Evolutionary conservation across 2,329 filamentous ascomycete species (phyloP), one percentile per base, ranked within the genome.

Genomic region (Ophiosphaerella herpotricha): DNA sequence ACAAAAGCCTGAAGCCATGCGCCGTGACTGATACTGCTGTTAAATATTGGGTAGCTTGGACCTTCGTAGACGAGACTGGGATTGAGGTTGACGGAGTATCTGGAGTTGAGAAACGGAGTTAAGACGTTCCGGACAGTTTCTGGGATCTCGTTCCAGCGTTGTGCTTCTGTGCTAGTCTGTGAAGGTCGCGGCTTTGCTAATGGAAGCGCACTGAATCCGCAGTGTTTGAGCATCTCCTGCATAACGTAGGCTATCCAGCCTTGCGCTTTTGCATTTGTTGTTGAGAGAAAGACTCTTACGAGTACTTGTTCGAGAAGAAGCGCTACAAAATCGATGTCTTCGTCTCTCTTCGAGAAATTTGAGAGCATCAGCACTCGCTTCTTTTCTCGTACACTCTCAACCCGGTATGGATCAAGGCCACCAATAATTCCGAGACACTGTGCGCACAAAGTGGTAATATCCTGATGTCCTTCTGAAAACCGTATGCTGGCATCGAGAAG

Each of bases 231-330:
- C 35, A 97, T 81, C 63, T 96, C 88, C 72, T 99, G 94, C 86
- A 99, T 97, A 2, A 88, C 90, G 73, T 89, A 99, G 1, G 93
- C 93, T 14, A 99, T 80, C 67, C 95, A 96, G 0, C 91, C 92
- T 71, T 97, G 94, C 5, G 91, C 82, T 57, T 85, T 87, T 2
- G 91, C 89, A 68, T 97, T 95, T 0, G 89, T 94, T 1, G 90
- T 89, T 1, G 93, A 96, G 37, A 96, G 78, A 67, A 99, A 99
- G 0, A 92, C 88, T 53, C 92, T 91, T 23, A 97, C 91, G 9
- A 99, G 78, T 7, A 96, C 88, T 66, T 95, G 83, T 64, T 96
- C 88, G 13, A 99, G 80, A 39, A 96, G 80, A 63, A 92, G 91
- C 35, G 94, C 80, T 7, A 91, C 85, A 72, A 97, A 99, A 54